Evolutionary conservation across 129 eudicot genomes (phyloP).

Genomic region (Arctium lappa): DNA sequence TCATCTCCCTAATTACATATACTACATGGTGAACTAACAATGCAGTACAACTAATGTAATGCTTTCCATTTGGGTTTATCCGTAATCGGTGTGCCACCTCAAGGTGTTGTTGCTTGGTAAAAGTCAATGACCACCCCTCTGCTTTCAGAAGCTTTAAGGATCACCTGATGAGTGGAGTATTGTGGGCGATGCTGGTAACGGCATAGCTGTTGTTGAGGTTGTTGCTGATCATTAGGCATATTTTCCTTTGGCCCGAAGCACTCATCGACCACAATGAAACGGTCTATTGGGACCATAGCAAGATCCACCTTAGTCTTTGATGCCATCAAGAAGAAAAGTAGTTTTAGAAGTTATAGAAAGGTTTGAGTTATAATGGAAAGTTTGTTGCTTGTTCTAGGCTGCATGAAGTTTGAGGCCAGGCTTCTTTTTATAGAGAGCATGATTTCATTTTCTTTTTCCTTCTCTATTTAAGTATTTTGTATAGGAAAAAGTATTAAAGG

Average conservation of each 20-base stretch:
- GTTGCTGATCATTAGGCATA: conserved; percentile 3
- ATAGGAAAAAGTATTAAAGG: background rate
- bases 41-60: background rate
- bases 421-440: conserved; percentile 21
- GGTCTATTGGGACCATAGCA: conserved; percentile 20
- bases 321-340: conserved; percentile 29
- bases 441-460: background rate
- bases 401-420: conserved; percentile 8
- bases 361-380: conserved; percentile 3
- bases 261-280: conserved; percentile 25
- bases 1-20: conserved; percentile 2
- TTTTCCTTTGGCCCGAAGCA: conserved; percentile 24
- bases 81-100: conserved; percentile 24
- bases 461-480: background rate
- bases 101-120: conserved; percentile 31
- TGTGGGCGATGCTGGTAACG: conserved; percentile 31
- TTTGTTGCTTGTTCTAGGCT: conserved; percentile 22
- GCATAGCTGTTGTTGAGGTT: conserved; percentile 16
- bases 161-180: conserved; percentile 28
- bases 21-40: conserved; percentile 6
- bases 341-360: conserved; percentile 2
- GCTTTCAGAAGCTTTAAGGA: conserved; percentile 23
- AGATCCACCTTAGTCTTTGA: conserved; percentile 22
- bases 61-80: conserved; percentile 17
- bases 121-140: conserved; percentile 22